phyloP scores from a whole-genome alignment of 306 rosid genomes.

The Arachis stenosperma region DNA sequence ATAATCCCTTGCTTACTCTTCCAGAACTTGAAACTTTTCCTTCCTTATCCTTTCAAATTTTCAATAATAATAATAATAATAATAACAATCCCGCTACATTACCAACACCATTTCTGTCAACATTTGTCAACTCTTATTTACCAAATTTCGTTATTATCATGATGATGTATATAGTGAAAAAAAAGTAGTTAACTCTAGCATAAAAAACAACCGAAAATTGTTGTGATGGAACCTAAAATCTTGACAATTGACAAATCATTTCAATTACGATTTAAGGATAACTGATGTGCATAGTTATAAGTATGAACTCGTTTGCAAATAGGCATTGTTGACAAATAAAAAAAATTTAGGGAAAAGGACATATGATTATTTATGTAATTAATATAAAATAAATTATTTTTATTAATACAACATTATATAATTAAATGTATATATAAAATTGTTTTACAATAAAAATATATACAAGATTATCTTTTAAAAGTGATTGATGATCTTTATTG shows the following conservation, averaged over 20 bases:
- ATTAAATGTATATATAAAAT: too few relatives aligned
- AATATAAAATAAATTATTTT: too few relatives aligned
- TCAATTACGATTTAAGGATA: background rate
- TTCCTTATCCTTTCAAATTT: conserved; percentile 7
- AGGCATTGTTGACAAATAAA: background rate
- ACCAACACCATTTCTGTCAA: too few relatives aligned
- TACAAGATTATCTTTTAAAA: too few relatives aligned
- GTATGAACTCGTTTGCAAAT: conserved; percentile 1
- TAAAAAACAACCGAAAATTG: conserved; percentile 27
- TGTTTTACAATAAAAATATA: too few relatives aligned
- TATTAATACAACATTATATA: too few relatives aligned
- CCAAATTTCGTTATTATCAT: background rate
- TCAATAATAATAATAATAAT: too few relatives aligned
- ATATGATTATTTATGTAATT: too few relatives aligned
- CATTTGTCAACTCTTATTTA: too few relatives aligned
- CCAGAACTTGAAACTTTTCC: background rate
- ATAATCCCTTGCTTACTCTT: background rate
- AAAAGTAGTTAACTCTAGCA: conserved; percentile 12
- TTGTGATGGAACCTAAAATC: conserved; percentile 21
- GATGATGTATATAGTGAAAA: background rate
- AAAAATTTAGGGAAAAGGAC: too few relatives aligned
- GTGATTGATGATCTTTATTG: too few relatives aligned
- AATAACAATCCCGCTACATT: too few relatives aligned
- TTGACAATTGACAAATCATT: conserved; percentile 4
- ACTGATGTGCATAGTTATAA: conserved; percentile 18